phyloP scores from a whole-genome alignment of 805 yeast species.

The Saccharomycopsis guyanensis region DNA sequence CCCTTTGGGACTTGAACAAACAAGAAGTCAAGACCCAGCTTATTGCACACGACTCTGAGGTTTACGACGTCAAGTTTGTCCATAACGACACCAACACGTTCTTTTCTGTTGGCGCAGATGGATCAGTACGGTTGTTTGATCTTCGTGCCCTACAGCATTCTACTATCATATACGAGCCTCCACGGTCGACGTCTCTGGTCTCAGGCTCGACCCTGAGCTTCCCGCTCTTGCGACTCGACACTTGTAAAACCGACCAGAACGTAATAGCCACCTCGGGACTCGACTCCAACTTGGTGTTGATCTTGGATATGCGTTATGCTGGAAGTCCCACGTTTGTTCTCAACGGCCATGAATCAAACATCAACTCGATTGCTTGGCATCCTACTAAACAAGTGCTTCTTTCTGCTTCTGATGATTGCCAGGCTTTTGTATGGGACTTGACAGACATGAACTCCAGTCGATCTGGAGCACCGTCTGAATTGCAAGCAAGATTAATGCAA shows the following conservation, averaged over 20 bases:
- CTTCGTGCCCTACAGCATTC: constrained; percentile 84
- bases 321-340: constrained; percentile 70
- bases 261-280: constrained; percentile 77
- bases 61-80: constrained; percentile 82
- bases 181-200: constrained; percentile 18
- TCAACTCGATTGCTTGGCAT: constrained; percentile 80
- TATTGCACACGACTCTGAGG: constrained; percentile 95
- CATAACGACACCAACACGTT: constrained; percentile 69
- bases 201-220: constrained; percentile 25
- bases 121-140: constrained; percentile 88
- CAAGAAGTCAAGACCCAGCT: constrained; percentile 81
- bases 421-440: constrained; percentile 63
- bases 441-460: neutral
- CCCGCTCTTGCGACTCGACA: constrained; percentile 68
- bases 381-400: constrained; percentile 58
- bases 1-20: constrained; percentile 80
- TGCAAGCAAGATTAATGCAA: neutral
- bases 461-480: neutral
- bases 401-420: constrained; percentile 68
- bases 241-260: constrained; percentile 75
- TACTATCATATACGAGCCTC: constrained; percentile 87
- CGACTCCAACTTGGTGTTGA: constrained; percentile 53
- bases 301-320: constrained; percentile 83
- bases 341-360: constrained; percentile 57
- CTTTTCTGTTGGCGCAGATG: constrained; percentile 93